phyloP scores from a whole-genome alignment of 164 flowering plant genomes.

The Tetracentron sinense region DNA sequence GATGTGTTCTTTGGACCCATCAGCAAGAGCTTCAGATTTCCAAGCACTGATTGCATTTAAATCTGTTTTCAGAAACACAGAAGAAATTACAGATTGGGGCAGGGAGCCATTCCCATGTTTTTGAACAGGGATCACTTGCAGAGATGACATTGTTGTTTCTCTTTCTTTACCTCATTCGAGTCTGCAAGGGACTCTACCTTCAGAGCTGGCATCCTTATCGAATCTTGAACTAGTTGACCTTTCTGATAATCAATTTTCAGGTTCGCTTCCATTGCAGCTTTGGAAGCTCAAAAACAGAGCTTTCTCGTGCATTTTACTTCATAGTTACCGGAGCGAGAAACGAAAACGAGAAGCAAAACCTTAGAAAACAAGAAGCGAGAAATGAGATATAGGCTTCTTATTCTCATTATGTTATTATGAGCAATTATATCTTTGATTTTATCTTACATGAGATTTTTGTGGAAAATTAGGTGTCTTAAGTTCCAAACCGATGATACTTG shows the following conservation, averaged over 20 bases:
- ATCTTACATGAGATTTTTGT: too few relatives aligned
- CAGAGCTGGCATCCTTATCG: not conserved
- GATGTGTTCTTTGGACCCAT: not conserved
- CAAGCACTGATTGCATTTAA: conserved; percentile 14
- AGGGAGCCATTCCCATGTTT: conserved; percentile 6
- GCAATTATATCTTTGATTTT: too few relatives aligned
- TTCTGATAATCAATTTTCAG: conserved; percentile 9
- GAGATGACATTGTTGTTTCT: conserved; percentile 15
- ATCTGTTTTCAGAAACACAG: not conserved
- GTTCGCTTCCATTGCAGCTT: conserved; percentile 10
- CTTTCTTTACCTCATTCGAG: conserved; percentile 14
- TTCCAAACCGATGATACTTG: too few relatives aligned
- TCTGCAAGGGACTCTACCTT: conserved; percentile 15
- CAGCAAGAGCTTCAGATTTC: not conserved
- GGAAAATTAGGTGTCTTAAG: too few relatives aligned
- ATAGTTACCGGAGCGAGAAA: too few relatives aligned
- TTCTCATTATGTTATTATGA: too few relatives aligned
- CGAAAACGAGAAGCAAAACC: too few relatives aligned
- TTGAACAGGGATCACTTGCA: conserved; percentile 18
- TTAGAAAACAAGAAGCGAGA: too few relatives aligned
- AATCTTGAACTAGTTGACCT: conserved; percentile 11
- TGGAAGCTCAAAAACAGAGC: conserved; percentile 11
- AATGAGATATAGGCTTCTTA: too few relatives aligned
- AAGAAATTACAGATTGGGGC: conserved; percentile 12
- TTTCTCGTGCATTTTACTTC: too few relatives aligned